Evolutionary conservation across 1,139 yeast species (phyloP), one percentile per base, ranked within the genome.

Genomic region (Martiniozyma asiatica): DNA sequence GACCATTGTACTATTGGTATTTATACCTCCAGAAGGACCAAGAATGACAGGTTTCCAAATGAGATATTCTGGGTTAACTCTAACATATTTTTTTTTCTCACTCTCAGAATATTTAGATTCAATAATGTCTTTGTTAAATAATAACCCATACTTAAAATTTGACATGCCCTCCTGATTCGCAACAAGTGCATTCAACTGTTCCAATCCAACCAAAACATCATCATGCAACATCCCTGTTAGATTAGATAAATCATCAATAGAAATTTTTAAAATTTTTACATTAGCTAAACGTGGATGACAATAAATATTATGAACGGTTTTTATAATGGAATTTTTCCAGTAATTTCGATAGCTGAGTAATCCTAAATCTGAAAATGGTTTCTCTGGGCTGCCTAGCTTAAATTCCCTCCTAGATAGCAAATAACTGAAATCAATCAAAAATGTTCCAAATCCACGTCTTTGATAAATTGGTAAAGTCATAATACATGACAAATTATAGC

Each of bases 341-440:
- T 80, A 89, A 44, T 76, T 80, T 40, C 93, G 61, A 53, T 89
- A 89, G 40, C 95, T 80, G 20, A 81, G 56, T 29, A 85, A 58
- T 0, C 98, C 98, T 33, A 87, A 59, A 42, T 80, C 92, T 44
- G 93, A 77, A 32, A 89, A 61, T 0, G 98, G 97, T 47, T 87
- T 87, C 45, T 89, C 98, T 0, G 98, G 98, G 0, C 96, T 81
- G 1, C 98, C 98, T 34, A 68, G 68, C 38, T 75, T 76, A 42
- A 71, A 73, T 49, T 89, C 96, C 35, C 70, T 63, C 33, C 80
- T 61, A 2, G 87, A 69, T 27, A 89, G 55, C 20, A 87, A 58
- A 50, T 89, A 89, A 32, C 95, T 82, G 52, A 89, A 85, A 41
- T 84, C 94, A 48, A 89, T 89, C 36, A 89, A 60, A 35, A 87